Conservation (phyloP, 306 rosid species). For the Acacia confusa region DNA sequence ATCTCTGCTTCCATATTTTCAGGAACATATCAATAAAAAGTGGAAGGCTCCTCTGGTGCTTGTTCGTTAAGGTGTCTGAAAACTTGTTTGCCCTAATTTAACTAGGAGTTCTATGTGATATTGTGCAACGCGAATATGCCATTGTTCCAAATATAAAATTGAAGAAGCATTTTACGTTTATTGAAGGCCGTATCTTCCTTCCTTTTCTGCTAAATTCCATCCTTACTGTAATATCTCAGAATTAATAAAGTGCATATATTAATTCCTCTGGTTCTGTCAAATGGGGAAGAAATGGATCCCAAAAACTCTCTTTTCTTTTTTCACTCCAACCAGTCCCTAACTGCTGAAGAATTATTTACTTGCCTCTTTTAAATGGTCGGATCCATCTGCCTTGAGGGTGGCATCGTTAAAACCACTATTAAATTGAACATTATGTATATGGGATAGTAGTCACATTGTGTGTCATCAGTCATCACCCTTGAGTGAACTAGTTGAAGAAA, state of each 20-base stretch:
- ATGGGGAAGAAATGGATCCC: neutral
- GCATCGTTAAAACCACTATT: neutral
- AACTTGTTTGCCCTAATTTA: too few relatives aligned
- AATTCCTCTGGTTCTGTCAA: slow-evolving; percentile 10
- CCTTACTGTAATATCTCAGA: too few relatives aligned
- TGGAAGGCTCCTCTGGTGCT: too few relatives aligned
- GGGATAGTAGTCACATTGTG: neutral
- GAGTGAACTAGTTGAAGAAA: slow-evolving; percentile 1
- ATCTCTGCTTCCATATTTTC: too few relatives aligned
- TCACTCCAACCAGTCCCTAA: neutral
- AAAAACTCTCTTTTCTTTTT: neutral
- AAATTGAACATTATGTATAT: neutral
- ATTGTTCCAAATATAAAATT: too few relatives aligned
- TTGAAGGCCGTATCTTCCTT: too few relatives aligned
- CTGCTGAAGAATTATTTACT: neutral
- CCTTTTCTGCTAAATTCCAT: too few relatives aligned
- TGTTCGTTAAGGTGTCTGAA: too few relatives aligned
- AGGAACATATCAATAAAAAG: too few relatives aligned
- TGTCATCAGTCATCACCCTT: neutral
- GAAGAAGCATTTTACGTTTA: too few relatives aligned
- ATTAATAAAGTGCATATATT: neutral
- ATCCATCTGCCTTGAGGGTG: neutral
- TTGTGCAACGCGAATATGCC: too few relatives aligned
- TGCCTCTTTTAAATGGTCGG: neutral
- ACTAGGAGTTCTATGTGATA: too few relatives aligned